A percentile compares a stretch with the other conserved stretches of the same genome.
These are phyloP conservation scores for Pontederia crassipes DNA, from an alignment of 176 grass and related monocot species.

Conservation along the genomic window DNA sequence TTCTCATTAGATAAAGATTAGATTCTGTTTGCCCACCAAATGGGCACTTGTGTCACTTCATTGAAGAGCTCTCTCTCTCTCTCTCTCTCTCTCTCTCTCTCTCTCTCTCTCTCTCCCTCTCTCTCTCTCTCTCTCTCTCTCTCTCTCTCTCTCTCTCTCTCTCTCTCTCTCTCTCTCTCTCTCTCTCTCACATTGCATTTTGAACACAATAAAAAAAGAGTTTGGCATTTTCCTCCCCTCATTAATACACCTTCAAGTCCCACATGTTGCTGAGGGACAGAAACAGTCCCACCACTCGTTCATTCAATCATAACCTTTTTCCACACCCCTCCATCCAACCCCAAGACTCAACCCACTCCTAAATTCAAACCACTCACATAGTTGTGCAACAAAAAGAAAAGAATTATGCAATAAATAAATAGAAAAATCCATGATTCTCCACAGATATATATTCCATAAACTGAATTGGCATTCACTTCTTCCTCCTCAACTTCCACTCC, in stretches of 20 bases:
- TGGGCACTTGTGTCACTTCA: too few relatives aligned
- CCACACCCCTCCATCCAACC: not conserved
- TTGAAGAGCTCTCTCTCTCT: too few relatives aligned
- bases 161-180: too few relatives aligned
- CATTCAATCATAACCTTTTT: slow-evolving; percentile 3
- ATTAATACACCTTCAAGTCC: not conserved
- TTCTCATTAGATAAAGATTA: too few relatives aligned
- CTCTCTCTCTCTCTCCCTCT: too few relatives aligned
- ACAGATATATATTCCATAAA: not conserved
- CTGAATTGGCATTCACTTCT: not conserved
- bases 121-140: too few relatives aligned
- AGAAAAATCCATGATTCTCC: too few relatives aligned
- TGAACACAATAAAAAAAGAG: too few relatives aligned
- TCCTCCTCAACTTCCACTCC: not conserved
- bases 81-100: too few relatives aligned
- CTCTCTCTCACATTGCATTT: too few relatives aligned
- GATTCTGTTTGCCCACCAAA: too few relatives aligned
- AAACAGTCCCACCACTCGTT: slow-evolving; percentile 14
- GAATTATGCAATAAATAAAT: not conserved
- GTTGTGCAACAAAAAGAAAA: not conserved
- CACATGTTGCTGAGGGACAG: not conserved
- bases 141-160: too few relatives aligned
- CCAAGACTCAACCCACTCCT: not conserved
- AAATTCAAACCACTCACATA: not conserved
- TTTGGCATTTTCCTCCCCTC: not conserved